A percentile compares a stretch with the other conserved stretches of the same genome.
phyloP scores from a whole-genome alignment of 768 basidiomycete genomes.

The Mycena maculata region DNA sequence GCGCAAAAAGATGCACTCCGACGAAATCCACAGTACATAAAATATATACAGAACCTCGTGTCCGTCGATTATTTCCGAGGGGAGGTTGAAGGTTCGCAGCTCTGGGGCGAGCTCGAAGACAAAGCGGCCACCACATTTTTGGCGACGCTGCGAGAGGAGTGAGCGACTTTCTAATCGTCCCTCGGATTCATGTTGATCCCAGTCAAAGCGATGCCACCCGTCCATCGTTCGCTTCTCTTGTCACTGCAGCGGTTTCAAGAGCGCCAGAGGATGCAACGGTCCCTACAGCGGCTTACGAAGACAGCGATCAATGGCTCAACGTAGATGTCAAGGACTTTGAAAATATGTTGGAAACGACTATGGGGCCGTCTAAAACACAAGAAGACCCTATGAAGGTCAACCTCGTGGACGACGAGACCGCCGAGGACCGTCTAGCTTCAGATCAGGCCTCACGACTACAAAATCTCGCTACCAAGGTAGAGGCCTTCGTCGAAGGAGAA shows the following conservation, averaged over 20 bases:
- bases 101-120: conserved; percentile 80
- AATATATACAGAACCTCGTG: conserved; percentile 76
- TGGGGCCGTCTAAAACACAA: conserved; percentile 38
- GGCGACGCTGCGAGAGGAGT: conserved; percentile 74
- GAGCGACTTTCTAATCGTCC: conserved; percentile 43
- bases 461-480: conserved; percentile 85
- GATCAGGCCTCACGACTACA: conserved; percentile 78
- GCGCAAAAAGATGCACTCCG: conserved; percentile 76
- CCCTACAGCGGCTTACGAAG: conserved; percentile 60
- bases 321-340: conserved; percentile 84
- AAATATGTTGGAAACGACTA: conserved; percentile 66
- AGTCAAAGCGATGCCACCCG: conserved; percentile 65
- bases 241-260: conserved; percentile 70
- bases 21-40: conserved; percentile 72
- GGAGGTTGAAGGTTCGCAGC: conserved; percentile 79
- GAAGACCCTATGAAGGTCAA: conserved; percentile 65
- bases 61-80: conserved; percentile 81
- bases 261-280: conserved; percentile 45
- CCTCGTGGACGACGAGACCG: conserved; percentile 36
- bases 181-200: conserved; percentile 5
- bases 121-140: conserved; percentile 78
- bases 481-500: conserved; percentile 89
- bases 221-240: conserved; percentile 80
- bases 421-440: conserved; percentile 65
- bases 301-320: conserved; percentile 88